Evolutionary conservation across 768 basidiomycete genomes (phyloP), one percentile per base, ranked within the genome.

Genomic region (Podaxis sp.): DNA sequence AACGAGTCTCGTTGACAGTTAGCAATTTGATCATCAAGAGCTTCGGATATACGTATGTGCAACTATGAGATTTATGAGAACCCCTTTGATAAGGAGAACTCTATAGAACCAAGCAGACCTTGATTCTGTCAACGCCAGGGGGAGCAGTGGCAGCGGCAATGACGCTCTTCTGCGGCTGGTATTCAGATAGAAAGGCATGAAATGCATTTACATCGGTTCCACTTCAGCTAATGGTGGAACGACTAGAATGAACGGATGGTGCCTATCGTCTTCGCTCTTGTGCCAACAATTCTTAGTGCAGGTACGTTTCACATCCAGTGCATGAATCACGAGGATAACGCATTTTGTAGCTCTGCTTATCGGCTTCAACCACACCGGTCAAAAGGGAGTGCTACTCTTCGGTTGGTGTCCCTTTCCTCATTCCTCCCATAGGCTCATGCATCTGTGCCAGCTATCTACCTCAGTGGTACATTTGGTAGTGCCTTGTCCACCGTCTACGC

Each of bases 11-110:
- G 4, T 20, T 26, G 33, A 4, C 58, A 87, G 86, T 84, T 73
- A 83, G 85, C 70, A 87, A 87, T 66, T 71, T 86, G 10, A 82
- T 88, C 61, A 84, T 88, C 71, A 83, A 82, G 74, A 78, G 75
- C 64, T 87, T 87, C 66, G 87, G 87, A 30, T 88, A 87, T 58
- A 86, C 84, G 84, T 85, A 74, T 4, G 82, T 50, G 54, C 24
- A 24, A 26, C 5, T 46, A 2, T 3, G 26, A 13, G 1, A 49
- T 4, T 11, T 11, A 15, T 2, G 20, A 26, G 24, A 13, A 12
- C 0, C 24, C 49, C 7, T 0, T 24, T 15, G 2, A 50, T 12
- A 15, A 12, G 41, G n/a, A 3, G 5, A 4, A 6, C 2, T 5
- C 8, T 40, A 6, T 30, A 87, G 84, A 11, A 82, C 87, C 6